Evolutionary conservation across 2,329 filamentous ascomycete species (phyloP), one percentile per base, ranked within the genome.

Genomic region (Colletotrichum incanum): DNA sequence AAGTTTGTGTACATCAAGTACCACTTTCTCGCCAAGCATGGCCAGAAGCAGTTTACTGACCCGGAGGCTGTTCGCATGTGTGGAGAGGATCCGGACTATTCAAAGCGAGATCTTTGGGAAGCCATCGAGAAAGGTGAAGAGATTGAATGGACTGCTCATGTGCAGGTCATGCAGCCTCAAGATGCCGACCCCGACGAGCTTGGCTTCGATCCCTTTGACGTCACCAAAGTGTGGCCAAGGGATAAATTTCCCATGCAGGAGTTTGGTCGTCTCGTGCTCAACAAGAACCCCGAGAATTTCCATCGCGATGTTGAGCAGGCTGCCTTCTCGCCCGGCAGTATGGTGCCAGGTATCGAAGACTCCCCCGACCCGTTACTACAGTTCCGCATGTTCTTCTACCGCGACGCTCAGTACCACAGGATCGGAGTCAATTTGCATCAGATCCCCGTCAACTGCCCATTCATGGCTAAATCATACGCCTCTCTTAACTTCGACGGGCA

Each of bases 101-200:
- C 82, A 23, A 88, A 86, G 75, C 83, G 87, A 74, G 89, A 91
- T 72, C 83, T 91, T 5, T 89, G 87, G 79, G 80, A 88, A 7
- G 80, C 87, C 23, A 90, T 91, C 70, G 80, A 86, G 64, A 81
- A 81, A 26, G 86, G 87, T 50, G 84, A 90, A 41, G 83, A 84
- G 73, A 85, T 88, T 37, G 85, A 84, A 14, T 91, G 88, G 87
- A 88, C 84, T 28, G 84, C 86, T 73, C 87, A 86, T 73, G 85
- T 89, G 8, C 89, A 91, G 78, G 82, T 87, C n/a, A 84, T 91
- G 74, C 84, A 85, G 58, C 88, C 88, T 11, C 84, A 88, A 63
- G 83, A 90, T 67, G 87, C 88, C 5, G 85, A 89, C 70, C 80
- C 85, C 2, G 78, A 82, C n/a, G 83, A 83, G 59, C 80, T 88